Evolutionary conservation across 2,329 filamentous ascomycete species (phyloP).

Genomic region (Aspergillus fumigatus): DNA sequence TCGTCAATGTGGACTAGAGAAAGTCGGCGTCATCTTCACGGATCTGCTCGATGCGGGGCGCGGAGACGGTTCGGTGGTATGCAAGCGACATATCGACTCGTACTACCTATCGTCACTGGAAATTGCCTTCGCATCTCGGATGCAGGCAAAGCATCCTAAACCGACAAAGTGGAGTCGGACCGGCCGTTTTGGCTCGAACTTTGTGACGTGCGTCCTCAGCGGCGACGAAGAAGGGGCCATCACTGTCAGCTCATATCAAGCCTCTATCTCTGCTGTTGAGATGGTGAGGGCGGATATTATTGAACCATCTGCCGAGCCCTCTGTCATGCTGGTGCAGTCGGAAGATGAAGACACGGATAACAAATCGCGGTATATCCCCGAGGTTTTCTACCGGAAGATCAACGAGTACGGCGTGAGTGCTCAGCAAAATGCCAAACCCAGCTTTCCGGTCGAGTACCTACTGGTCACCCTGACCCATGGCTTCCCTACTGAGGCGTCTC

Average conservation of each 20-base stretch:
- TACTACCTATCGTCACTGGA: slow-evolving; percentile 92
- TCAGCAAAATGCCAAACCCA: slow-evolving; percentile 93
- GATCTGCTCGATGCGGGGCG: slow-evolving; percentile 79
- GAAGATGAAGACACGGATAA: slow-evolving; percentile 70
- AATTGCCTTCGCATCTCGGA: slow-evolving; percentile 78
- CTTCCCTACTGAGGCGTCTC: slow-evolving; percentile 76
- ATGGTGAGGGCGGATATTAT: slow-evolving; percentile 95
- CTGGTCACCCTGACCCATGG: slow-evolving; percentile 94
- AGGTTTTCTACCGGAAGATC: slow-evolving; percentile 92
- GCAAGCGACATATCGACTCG: slow-evolving; percentile 92
- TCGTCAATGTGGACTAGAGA: slow-evolving; percentile 75
- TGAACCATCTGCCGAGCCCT: slow-evolving; percentile 89
- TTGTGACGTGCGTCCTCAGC: slow-evolving; percentile 94
- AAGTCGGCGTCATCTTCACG: slow-evolving; percentile 90
- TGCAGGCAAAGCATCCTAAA: slow-evolving; percentile 85
- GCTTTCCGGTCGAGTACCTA: slow-evolving; percentile 94
- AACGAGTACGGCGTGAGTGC: slow-evolving; percentile 97
- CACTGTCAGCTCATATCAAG: slow-evolving; percentile 85
- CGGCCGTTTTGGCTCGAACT: slow-evolving; percentile 89
- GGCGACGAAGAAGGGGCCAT: slow-evolving; percentile 88
- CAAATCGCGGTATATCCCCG: slow-evolving; percentile 83
- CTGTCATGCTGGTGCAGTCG: slow-evolving; percentile 87
- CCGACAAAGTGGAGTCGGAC: slow-evolving; percentile 96
- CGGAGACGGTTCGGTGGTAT: slow-evolving; percentile 80
- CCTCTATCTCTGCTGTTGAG: slow-evolving; percentile 90